Evolutionary conservation across 176 grass and related monocot genomes (phyloP).

Genomic region (Phoenix roebelenii): DNA sequence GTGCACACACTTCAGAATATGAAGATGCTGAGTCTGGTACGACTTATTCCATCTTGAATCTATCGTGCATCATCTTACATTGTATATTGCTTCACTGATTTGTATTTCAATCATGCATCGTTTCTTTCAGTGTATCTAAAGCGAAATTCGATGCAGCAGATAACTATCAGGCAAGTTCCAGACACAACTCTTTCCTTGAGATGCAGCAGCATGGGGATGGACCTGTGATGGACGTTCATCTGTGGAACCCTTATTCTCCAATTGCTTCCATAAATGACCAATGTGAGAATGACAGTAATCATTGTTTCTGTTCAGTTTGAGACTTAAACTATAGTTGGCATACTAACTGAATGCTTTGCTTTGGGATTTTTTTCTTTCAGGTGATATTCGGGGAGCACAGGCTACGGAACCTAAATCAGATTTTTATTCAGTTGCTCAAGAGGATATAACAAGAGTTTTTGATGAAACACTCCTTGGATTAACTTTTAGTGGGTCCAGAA

Average conservation of each 20-base stretch:
- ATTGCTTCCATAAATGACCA: slow-evolving; percentile 50
- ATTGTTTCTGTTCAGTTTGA: slow-evolving; percentile 15
- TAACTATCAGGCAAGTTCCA: slow-evolving; percentile 76
- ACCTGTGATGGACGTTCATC: slow-evolving; percentile 40
- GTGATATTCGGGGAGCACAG: slow-evolving; percentile 51
- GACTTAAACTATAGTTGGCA: slow-evolving; percentile 1
- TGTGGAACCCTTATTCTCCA: slow-evolving; percentile 31
- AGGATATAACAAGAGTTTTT: slow-evolving; percentile 46
- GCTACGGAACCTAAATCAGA: slow-evolving; percentile 33
- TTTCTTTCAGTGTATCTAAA: slow-evolving; percentile 90
- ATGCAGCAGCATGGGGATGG: slow-evolving; percentile 95
- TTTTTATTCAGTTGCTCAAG: slow-evolving; percentile 39
- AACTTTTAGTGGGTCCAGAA: slow-evolving; percentile 35
- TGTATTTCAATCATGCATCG: slow-evolving; percentile 50
- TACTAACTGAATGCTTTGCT: slow-evolving; percentile 16
- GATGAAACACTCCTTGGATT: slow-evolving; percentile 43
- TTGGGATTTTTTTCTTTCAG: slow-evolving; percentile 35
- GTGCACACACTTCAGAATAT: slow-evolving; percentile 88
- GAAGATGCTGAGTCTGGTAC: slow-evolving; percentile 99
- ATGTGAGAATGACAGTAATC: slow-evolving; percentile 35
- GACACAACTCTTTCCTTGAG: slow-evolving; percentile 93
- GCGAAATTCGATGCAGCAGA: slow-evolving; percentile 86
- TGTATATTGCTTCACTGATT: slow-evolving; percentile 44
- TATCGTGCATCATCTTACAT: slow-evolving; percentile 39
- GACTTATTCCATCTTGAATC: slow-evolving; percentile 38